Conservation (phyloP, 2,329 filamentous ascomycete genomes). For the Amauroascus niger region DNA sequence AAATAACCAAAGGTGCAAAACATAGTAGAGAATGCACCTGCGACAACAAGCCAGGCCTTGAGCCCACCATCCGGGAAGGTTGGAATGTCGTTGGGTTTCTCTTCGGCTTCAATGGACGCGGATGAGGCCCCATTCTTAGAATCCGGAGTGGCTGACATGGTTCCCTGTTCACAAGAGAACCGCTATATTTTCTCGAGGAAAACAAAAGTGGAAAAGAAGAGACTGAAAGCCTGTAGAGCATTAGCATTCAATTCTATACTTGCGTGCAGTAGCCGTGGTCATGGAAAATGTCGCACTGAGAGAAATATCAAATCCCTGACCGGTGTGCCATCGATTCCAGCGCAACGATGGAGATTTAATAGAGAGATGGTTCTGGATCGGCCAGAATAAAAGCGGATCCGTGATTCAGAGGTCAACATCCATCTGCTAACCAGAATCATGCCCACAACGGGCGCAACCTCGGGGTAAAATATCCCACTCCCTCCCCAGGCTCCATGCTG, state of each 20-base stretch:
- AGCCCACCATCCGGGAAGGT: conserved; percentile 23
- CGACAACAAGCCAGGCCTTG: conserved; percentile 22
- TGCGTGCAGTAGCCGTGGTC: not conserved
- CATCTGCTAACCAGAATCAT: not conserved
- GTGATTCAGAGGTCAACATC: not conserved
- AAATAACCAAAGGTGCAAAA: conserved; percentile 25
- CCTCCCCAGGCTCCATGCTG: not conserved
- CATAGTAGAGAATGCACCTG: conserved; percentile 19
- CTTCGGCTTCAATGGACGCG: not conserved
- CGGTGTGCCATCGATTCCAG: not conserved
- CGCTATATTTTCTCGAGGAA: not conserved
- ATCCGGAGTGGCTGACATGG: not conserved
- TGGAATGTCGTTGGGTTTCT: conserved; percentile 1
- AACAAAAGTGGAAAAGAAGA: not conserved
- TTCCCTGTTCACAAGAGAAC: too few species aligned
- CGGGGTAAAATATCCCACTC: not conserved
- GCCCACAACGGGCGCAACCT: not conserved
- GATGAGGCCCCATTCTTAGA: conserved; percentile 1
- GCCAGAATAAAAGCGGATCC: not conserved
- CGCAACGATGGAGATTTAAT: not conserved
- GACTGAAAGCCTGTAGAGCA: not conserved
- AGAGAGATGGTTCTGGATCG: not conserved
- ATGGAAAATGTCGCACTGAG: not conserved
- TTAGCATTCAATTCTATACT: not conserved
- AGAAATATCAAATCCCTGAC: not conserved